Percentiles rank a stretch among this genome's conserved stretches.
Conservation (phyloP, 75 land plant species). For the Pseudotsuga menziesii region DNA sequence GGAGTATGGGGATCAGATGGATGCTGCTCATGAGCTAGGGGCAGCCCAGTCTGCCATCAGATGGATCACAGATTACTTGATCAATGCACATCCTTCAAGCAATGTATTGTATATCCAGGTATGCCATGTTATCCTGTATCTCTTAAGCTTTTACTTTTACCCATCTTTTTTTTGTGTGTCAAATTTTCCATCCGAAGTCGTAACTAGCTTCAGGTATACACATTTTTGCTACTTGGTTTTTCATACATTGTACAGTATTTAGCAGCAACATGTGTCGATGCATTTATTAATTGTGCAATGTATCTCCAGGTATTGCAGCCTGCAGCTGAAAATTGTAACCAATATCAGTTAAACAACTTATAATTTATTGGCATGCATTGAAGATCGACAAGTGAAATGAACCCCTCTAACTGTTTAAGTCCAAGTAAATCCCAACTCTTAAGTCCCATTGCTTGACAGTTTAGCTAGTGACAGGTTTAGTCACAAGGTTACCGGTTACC, state of each 20-base stretch:
- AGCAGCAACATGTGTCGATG: not conserved
- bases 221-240: not conserved
- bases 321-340: no score
- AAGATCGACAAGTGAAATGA: no score
- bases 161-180: not conserved
- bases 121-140: not conserved
- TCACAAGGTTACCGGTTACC: no score
- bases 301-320: not conserved
- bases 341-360: no score
- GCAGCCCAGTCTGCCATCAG: slow-evolving; percentile 47
- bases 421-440: no score
- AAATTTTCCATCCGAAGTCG: not conserved
- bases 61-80: slow-evolving; percentile 92
- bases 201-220: not conserved
- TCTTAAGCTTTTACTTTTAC: not conserved
- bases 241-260: not conserved
- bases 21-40: slow-evolving; percentile 41
- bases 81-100: slow-evolving; percentile 67
- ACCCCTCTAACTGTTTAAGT: no score
- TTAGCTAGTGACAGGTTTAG: no score
- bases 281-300: not conserved
- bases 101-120: slow-evolving; percentile 90
- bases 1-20: slow-evolving; percentile 82
- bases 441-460: no score
- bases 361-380: no score